Base-by-base conservation (phyloP, 805 yeast species). In the Candida parachauliodes region DNA sequence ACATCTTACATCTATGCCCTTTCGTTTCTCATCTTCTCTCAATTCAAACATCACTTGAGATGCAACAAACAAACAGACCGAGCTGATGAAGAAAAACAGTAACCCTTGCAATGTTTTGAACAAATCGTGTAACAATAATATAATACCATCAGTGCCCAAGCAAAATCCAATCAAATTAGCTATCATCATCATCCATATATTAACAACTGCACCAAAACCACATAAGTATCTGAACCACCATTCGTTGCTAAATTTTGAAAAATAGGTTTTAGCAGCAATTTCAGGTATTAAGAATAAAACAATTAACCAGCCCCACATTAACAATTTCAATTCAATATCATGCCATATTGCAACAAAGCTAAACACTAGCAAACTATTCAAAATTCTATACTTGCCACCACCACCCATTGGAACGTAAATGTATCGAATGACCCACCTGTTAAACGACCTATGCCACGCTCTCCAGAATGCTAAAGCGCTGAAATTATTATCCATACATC, bases 311-410 rank as follows among this genome's bases (percentile, higher is more conserved):
- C 99, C 98, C 99, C 99, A 93, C 39, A 91, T 64, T 34, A 93
- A 65, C 36, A 93, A 65, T 45, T 79, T 81, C 52, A 93, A 72
- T 60, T 93, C 89, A 47, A 93, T 89, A 55, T 93, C 99, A 63
- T 93, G 99, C 99, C 99, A 93, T 21, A 93, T 67, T 2, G 98
- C 98, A 16, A 93, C 98, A 62, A 93, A 93, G 11, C 95, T 78
- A 56, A 93, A 93, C 11, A 91, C 97, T 8, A 89, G 76, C 24
- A 91, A 62, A 8, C 89, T 79, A 44, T 91, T 88, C 33, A 84
- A 48, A 7, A 91, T 62, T 45, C 97, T 72, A 49, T 80, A 76
- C 7, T 62, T 66, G 0, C 84, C 72, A 0, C 97, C 96, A 4
- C 72, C 73, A 8, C 98, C 98, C 43, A 93, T 63, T 2, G 98